These are phyloP conservation scores for Leptographium lundbergii DNA, from an alignment of 2,329 filamentous ascomycete species.

Conservation along the genomic window DNA sequence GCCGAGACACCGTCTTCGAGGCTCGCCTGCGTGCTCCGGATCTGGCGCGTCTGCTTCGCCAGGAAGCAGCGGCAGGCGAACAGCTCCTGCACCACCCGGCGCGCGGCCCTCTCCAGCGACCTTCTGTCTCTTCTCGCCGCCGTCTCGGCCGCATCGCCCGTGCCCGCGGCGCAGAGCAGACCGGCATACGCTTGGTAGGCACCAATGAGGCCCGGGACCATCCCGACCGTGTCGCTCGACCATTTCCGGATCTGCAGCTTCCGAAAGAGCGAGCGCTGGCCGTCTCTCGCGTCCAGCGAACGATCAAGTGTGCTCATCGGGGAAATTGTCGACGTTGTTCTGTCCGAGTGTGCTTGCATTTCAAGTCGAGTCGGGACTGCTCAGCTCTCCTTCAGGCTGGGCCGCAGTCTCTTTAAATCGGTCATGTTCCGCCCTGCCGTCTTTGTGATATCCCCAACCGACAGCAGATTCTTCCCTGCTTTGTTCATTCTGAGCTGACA, in stretches of 20 bases:
- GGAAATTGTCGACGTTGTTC: background rate
- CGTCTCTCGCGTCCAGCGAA: background rate
- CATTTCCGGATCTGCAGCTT: background rate
- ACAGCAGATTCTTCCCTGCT: background rate
- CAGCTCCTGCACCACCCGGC: background rate
- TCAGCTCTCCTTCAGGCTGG: no score
- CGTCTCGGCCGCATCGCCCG: background rate
- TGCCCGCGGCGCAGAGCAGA: background rate
- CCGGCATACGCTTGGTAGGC: background rate
- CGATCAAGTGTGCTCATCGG: background rate
- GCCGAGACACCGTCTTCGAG: background rate
- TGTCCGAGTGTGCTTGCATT: background rate
- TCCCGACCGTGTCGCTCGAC: background rate
- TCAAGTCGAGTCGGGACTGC: no score
- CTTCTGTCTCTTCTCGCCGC: background rate
- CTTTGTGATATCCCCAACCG: background rate
- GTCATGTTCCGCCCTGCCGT: background rate
- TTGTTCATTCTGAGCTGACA: background rate
- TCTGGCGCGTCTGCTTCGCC: slow-evolving; percentile 1
- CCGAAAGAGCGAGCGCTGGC: background rate
- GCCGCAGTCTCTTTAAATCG: no score
- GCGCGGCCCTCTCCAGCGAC: background rate
- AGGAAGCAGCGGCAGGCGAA: background rate
- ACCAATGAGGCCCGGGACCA: background rate
- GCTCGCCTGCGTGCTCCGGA: background rate